phyloP scores from a whole-genome alignment of 1,284 basidiomycete species.

The Boletellus deceptivus region DNA sequence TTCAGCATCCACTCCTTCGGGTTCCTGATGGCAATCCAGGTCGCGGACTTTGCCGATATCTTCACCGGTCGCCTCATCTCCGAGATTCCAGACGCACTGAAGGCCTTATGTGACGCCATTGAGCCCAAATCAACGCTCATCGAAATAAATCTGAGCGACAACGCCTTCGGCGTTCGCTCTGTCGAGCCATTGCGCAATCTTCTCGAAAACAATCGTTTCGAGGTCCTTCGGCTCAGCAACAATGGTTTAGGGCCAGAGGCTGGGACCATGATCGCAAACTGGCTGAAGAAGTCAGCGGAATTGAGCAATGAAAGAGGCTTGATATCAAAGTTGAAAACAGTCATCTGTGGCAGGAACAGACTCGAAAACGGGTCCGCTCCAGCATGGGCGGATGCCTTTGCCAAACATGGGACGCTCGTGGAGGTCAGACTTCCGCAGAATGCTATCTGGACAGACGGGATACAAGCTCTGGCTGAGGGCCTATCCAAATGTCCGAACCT shows the following conservation, averaged over 20 bases:
- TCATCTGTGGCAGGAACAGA: constrained; percentile 94
- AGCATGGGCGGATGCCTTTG: constrained; percentile 87
- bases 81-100: constrained; percentile 91
- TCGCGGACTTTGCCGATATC: constrained; percentile 96
- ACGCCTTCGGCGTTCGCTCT: constrained; percentile 95
- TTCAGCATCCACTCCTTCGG: neutral
- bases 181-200: constrained; percentile 94
- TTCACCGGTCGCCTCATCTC: constrained; percentile 96
- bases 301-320: constrained; percentile 67
- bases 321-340: constrained; percentile 68
- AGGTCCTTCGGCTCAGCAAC: constrained; percentile 91
- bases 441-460: constrained; percentile 93
- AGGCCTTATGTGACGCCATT: constrained; percentile 86
- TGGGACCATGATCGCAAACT: constrained; percentile 83
- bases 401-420: constrained; percentile 75
- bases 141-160: constrained; percentile 92
- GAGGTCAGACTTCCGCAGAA: constrained; percentile 97
- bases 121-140: constrained; percentile 77
- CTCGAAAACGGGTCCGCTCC: constrained; percentile 88
- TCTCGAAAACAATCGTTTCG: constrained; percentile 74
- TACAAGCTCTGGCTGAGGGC: constrained; percentile 79
- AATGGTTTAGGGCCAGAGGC: constrained; percentile 96
- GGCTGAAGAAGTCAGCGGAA: constrained; percentile 77
- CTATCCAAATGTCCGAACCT: constrained; percentile 69
- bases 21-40: constrained; percentile 43